Evolutionary conservation across 2,329 filamentous ascomycete genomes (phyloP).

Genomic region (Hypoxylon sp.): DNA sequence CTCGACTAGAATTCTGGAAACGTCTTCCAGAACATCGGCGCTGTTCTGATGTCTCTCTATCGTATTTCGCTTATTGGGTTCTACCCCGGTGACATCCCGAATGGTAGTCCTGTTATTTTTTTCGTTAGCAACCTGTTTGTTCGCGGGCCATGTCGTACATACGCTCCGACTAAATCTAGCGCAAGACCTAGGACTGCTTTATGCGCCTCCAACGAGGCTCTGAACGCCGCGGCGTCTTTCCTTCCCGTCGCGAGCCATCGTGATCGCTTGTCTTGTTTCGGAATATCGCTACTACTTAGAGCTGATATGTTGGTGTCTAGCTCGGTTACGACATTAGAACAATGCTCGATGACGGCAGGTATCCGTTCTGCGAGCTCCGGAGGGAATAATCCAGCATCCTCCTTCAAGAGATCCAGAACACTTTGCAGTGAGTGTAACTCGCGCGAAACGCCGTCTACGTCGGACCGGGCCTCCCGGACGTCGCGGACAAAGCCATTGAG

Average conservation of each 20-base stretch:
- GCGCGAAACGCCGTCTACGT: conserved; percentile 58
- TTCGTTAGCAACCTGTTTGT: conserved; percentile 40
- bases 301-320: conserved; percentile 55
- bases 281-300: conserved; percentile 52
- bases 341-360: conserved; percentile 56
- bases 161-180: conserved; percentile 60
- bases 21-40: conserved; percentile 51
- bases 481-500: conserved; percentile 58
- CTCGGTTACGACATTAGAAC: conserved; percentile 56
- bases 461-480: conserved; percentile 59
- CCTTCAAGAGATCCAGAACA: conserved; percentile 57
- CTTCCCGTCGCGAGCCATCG: conserved; percentile 57
- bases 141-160: conserved; percentile 43
- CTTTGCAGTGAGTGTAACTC: conserved; percentile 60
- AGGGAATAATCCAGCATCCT: conserved; percentile 58
- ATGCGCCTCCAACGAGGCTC: conserved; percentile 57
- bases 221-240: conserved; percentile 53
- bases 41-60: conserved; percentile 45
- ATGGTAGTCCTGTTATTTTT: conserved; percentile 47
- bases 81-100: conserved; percentile 45
- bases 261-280: conserved; percentile 56
- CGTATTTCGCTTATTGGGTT: conserved; percentile 45
- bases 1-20: conserved; percentile 55
- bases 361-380: conserved; percentile 56
- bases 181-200: conserved; percentile 58